Base-by-base conservation (phyloP, 2,329 filamentous ascomycete species). In the Trichoderma harzianum region DNA sequence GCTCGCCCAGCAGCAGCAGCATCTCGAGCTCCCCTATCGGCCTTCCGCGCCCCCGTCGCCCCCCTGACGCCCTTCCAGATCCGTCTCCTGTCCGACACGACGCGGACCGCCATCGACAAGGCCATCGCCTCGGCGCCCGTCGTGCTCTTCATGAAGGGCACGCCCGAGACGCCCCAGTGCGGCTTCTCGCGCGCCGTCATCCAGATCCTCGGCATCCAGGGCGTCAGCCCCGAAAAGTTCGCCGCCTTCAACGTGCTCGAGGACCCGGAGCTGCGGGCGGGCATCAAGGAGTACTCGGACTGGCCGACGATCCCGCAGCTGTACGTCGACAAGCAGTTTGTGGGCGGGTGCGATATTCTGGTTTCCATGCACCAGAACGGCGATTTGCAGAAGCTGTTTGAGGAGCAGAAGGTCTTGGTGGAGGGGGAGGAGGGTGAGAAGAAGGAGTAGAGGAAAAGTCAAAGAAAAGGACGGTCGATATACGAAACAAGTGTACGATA, bases 81-180 rank as follows among this genome's bases (percentile, higher is more conserved):
- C 72, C 92, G 94, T 71, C 87, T 93, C 53, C 88, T 99, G 62
- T 98, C 95, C 36, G 88, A 91, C 76, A 89, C 94, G 79, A 96
- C 93, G 12, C 90, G 88, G 74, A 83, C 89, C 51, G 94, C 95
- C 30, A 99, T 99, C 78, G 93, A 98, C 82, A 93, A 94, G 81
- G 95, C 95, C 36, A 91, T 99, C 18, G 86, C 85, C 28, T 95
- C 94, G 1, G 92, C 95, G 0, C 95, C 95, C 2, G 95, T 99
- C 0, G 96, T 99, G 1, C 87, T 99, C 71, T 99, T 99, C 87
- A 99, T 99, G 96, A 99, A 99, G 86, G 96, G 96, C 72, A 98
- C 96, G 1, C 96, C 96, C 72, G 95, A 98, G 84, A 93, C 90
- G 73, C 96, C 96, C 24, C 95, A 98, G 83, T 99, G 96, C 83